phyloP scores from a whole-genome alignment of 116 monocot genomes.

The Cymodocea nodosa region DNA sequence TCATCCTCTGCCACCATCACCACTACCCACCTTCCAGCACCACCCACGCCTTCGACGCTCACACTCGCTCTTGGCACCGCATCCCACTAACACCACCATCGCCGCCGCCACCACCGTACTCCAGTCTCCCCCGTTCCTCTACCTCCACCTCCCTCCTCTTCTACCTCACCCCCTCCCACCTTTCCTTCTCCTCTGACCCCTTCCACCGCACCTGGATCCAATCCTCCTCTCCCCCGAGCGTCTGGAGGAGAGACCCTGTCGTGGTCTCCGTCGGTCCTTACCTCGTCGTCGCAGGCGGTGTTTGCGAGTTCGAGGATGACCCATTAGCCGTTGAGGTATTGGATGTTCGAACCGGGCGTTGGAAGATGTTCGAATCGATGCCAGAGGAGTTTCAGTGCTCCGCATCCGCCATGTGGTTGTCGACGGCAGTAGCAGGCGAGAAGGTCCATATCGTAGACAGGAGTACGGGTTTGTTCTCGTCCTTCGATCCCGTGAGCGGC shows the following conservation, averaged over 20 bases:
- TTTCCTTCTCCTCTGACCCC: constrained; percentile 18
- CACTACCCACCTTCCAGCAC: not conserved
- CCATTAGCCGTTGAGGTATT: constrained; percentile 18
- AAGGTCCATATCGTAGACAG: constrained; percentile 22
- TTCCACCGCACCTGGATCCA: constrained; percentile 15
- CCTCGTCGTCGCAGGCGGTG: constrained; percentile 27
- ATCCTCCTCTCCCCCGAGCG: constrained; percentile 14
- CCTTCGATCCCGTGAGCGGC: constrained; percentile 19
- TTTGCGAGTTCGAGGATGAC: constrained; percentile 19
- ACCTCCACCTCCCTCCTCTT: constrained; percentile 6
- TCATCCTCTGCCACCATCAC: constrained; percentile 23
- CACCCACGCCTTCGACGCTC: constrained; percentile 27
- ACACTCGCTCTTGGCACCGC: constrained; percentile 12
- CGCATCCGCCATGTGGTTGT: constrained; percentile 15
- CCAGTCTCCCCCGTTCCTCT: not conserved
- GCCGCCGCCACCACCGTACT: not conserved
- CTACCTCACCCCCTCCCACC: constrained; percentile 14
- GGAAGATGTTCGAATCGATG: constrained; percentile 12
- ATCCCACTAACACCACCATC: not conserved
- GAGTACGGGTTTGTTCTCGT: constrained; percentile 15
- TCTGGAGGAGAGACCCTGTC: constrained; percentile 26
- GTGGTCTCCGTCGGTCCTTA: constrained; percentile 20
- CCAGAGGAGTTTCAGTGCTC: constrained; percentile 24
- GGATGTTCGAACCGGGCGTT: not conserved
- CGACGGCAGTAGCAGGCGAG: constrained; percentile 15